Evolutionary conservation across 345 rosid genomes (phyloP).

Genomic region (Adansonia digitata): DNA sequence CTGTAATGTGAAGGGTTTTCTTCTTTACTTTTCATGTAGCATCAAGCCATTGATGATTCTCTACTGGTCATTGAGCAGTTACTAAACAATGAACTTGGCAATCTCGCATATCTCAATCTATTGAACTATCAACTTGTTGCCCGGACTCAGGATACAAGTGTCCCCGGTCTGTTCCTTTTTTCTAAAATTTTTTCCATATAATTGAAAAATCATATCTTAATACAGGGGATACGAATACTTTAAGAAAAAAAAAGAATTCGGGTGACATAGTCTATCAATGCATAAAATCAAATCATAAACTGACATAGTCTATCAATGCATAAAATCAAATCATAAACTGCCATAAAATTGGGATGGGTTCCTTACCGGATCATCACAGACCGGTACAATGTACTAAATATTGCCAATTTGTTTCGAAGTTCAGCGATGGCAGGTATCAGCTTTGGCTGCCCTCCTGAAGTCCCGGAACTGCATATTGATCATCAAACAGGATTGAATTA

Average conservation of each 20-base stretch:
- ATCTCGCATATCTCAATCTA: background rate
- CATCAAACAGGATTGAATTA: background rate
- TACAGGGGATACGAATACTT: too few species aligned
- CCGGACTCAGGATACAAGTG: too few species aligned
- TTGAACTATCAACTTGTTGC: background rate
- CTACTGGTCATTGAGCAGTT: background rate
- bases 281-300: background rate
- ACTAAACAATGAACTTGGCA: background rate
- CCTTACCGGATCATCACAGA: constrained; percentile 80
- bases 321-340: background rate
- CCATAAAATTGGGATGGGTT: background rate
- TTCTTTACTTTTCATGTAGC: background rate
- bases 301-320: background rate
- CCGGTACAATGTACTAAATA: constrained; percentile 65
- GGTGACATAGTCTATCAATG: too few species aligned
- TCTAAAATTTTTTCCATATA: too few species aligned
- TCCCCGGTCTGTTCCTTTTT: too few species aligned
- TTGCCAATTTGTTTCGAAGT: constrained; percentile 45
- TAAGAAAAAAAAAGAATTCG: too few species aligned
- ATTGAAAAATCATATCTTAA: too few species aligned
- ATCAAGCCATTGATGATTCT: background rate
- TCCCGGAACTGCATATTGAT: constrained; percentile 60
- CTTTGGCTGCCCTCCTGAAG: constrained; percentile 88
- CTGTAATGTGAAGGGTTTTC: background rate
- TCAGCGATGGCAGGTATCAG: constrained; percentile 87